These are phyloP conservation scores for Auricularia auricula-judae DNA, from an alignment of 768 basidiomycete genomes.

Conservation along the genomic window DNA sequence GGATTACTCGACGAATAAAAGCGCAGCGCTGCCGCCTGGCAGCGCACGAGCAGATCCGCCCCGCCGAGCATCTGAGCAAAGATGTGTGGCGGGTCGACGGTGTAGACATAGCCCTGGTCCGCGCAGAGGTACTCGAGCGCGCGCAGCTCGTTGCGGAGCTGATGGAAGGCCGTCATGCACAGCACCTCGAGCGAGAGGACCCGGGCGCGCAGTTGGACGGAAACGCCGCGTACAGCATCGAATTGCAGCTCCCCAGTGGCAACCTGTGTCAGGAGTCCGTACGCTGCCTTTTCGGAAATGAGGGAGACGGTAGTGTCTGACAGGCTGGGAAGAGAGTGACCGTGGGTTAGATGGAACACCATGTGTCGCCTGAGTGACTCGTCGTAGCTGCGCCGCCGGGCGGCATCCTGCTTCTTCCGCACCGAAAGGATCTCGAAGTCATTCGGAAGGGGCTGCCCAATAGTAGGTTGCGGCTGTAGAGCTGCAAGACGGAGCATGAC, in stretches of 20 bases:
- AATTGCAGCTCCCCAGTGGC: background rate
- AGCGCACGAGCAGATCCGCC: constrained; percentile 5
- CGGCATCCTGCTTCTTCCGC: background rate
- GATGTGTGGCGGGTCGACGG: constrained; percentile 12
- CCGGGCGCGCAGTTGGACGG: background rate
- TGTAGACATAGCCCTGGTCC: constrained; percentile 10
- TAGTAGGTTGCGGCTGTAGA: background rate
- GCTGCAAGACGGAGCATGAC: constrained; percentile 7
- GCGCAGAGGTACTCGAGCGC: constrained; percentile 2
- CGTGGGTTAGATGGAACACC: constrained; percentile 5
- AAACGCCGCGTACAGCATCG: background rate
- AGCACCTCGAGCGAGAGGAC: constrained; percentile 10
- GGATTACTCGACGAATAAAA: background rate
- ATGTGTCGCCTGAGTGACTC: background rate
- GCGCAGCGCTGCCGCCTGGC: constrained; percentile 1
- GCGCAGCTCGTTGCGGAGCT: constrained; percentile 10
- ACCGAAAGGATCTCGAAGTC: background rate
- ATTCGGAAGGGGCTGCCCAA: background rate
- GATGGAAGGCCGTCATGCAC: constrained; percentile 1
- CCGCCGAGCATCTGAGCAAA: constrained; percentile 8
- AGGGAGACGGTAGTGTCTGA: background rate
- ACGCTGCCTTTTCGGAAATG: background rate
- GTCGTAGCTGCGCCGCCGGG: constrained; percentile 2
- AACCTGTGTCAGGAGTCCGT: background rate
- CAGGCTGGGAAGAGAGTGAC: background rate